phyloP scores from a whole-genome alignment of 169 alveolate genomes.

The Perkinsus chesapeaki region DNA sequence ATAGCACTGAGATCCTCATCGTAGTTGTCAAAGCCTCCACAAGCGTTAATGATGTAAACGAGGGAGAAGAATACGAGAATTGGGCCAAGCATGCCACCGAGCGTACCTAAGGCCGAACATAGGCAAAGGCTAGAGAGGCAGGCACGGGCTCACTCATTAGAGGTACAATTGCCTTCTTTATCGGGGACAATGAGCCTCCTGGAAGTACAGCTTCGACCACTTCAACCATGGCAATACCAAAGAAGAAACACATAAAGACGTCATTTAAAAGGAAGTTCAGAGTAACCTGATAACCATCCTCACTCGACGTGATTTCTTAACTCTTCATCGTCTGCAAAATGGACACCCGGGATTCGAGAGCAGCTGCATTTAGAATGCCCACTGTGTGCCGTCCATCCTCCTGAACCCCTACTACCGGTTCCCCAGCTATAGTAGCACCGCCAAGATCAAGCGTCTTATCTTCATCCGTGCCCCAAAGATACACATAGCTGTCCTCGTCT shows the following conservation, averaged over 20 bases:
- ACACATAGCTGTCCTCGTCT: background rate
- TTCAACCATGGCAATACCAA: background rate
- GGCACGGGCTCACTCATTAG: background rate
- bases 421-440: background rate
- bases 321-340: too few relatives aligned
- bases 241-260: background rate
- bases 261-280: background rate
- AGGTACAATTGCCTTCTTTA: background rate
- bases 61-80: background rate
- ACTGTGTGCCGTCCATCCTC: too few relatives aligned
- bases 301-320: too few relatives aligned
- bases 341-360: too few relatives aligned
- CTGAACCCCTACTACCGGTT: background rate
- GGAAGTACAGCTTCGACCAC: background rate
- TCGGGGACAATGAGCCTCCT: background rate
- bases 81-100: background rate
- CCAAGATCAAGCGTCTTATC: background rate
- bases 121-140: background rate
- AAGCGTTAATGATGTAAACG: background rate
- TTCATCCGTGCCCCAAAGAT: background rate
- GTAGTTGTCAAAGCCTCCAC: background rate
- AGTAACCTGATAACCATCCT: background rate
- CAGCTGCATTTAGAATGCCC: too few relatives aligned
- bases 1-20: background rate
- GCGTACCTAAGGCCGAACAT: background rate